Percentiles rank a stretch among this genome's conserved stretches.
phyloP scores from a whole-genome alignment of 1,284 basidiomycete genomes.

The Phaffia rhodozyma region DNA sequence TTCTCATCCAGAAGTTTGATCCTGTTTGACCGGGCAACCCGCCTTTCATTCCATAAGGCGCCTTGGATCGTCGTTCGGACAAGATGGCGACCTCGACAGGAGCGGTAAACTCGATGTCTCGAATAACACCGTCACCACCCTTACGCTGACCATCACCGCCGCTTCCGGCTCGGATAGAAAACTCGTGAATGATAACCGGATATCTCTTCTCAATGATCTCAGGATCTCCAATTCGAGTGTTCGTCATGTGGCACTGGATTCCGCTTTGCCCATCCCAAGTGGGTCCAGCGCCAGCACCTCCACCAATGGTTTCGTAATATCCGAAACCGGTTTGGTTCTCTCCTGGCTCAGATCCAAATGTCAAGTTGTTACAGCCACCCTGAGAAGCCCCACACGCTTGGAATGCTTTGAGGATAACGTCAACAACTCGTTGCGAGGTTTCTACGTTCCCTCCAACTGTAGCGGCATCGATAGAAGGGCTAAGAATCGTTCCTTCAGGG shows the following conservation, averaged over 20 bases:
- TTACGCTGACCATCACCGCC: constrained; percentile 64
- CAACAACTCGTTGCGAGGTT: constrained; percentile 84
- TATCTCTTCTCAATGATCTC: constrained; percentile 80
- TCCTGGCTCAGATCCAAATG: neutral
- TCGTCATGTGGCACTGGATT: constrained; percentile 78
- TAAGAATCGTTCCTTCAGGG: constrained; percentile 64
- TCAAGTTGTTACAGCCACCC: constrained; percentile 38
- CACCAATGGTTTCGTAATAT: constrained; percentile 91
- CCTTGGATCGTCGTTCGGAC: constrained; percentile 64
- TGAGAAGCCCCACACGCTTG: constrained; percentile 85
- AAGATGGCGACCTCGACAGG: constrained; percentile 1
- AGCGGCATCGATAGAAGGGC: constrained; percentile 83
- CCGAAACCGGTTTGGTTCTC: constrained; percentile 57
- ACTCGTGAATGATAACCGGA: constrained; percentile 70
- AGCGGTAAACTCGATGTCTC: constrained; percentile 54
- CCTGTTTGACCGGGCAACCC: constrained; percentile 36
- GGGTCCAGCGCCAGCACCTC: constrained; percentile 83
- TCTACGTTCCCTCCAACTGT: constrained; percentile 45
- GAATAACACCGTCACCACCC: constrained; percentile 77
- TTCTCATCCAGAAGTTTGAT: no score
- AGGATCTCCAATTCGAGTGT: constrained; percentile 75
- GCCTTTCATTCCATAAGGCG: constrained; percentile 82
- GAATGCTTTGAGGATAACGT: constrained; percentile 89
- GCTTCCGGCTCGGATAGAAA: constrained; percentile 64
- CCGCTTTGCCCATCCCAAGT: constrained; percentile 77